These are phyloP conservation scores for Talaromyces funiculosus DNA, from an alignment of 2,329 filamentous ascomycete species.

Conservation along the genomic window DNA sequence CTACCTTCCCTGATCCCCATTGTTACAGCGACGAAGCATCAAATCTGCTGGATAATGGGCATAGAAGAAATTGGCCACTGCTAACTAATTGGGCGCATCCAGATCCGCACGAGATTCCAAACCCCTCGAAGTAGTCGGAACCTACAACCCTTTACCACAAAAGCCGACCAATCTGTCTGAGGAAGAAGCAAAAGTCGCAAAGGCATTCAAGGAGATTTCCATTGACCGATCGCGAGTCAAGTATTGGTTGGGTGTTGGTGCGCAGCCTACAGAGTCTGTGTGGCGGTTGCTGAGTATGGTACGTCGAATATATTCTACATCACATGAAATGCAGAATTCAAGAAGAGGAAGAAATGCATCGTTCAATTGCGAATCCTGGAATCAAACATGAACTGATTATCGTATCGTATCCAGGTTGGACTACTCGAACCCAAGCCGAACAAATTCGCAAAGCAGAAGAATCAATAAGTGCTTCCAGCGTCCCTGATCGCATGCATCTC, in stretches of 20 bases:
- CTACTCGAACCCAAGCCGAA: constrained; percentile 13
- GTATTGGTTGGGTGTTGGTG: constrained; percentile 96
- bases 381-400: not conserved
- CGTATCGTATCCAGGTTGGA: constrained; percentile 4
- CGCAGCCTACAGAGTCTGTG: constrained; percentile 83
- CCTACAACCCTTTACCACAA: constrained; percentile 57
- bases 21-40: no score
- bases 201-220: constrained; percentile 84
- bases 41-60: not conserved
- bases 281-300: constrained; percentile 85
- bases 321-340: not conserved
- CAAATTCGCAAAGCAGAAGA: constrained; percentile 10
- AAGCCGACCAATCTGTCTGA: constrained; percentile 45
- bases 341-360: not conserved
- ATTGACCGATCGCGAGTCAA: constrained; percentile 74
- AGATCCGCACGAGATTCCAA: constrained; percentile 82
- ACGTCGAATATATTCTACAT: constrained; percentile 18
- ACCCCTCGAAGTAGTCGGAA: constrained; percentile 84
- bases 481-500: not conserved
- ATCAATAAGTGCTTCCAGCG: not conserved
- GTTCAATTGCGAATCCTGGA: not conserved
- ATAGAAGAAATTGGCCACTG: no score
- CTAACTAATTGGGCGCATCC: constrained; percentile 2
- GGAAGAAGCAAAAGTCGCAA: constrained; percentile 47
- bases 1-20: not conserved